Percentiles rank a stretch among this genome's conserved stretches.
These are phyloP conservation scores for Kuraishia hungarica DNA, from an alignment of 805 yeast species.

Conservation along the genomic window DNA sequence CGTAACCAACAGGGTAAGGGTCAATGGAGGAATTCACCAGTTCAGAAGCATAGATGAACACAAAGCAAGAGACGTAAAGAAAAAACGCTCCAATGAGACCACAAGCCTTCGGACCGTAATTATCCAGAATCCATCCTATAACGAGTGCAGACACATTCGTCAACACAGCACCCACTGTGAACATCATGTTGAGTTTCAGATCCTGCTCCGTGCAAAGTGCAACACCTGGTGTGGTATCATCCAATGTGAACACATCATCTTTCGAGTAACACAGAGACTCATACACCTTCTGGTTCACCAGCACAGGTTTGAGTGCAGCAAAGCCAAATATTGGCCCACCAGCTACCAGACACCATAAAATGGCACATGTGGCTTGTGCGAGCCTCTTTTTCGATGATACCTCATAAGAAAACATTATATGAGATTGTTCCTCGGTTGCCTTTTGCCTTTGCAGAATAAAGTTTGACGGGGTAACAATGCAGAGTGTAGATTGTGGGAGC, in stretches of 20 bases:
- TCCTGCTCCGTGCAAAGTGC: slow-evolving; percentile 46
- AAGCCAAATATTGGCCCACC: slow-evolving; percentile 95
- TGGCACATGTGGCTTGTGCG: slow-evolving; percentile 63
- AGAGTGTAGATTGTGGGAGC: no score
- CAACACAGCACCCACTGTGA: slow-evolving; percentile 47
- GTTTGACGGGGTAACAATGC: background rate
- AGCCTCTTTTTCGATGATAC: slow-evolving; percentile 21
- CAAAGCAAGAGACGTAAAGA: slow-evolving; percentile 34
- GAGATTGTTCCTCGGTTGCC: background rate
- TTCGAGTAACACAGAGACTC: slow-evolving; percentile 42
- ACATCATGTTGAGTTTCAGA: slow-evolving; percentile 47
- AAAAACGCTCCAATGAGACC: slow-evolving; percentile 43
- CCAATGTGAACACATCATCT: background rate
- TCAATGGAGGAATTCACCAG: slow-evolving; percentile 25
- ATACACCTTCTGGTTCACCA: slow-evolving; percentile 73
- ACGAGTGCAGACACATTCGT: slow-evolving; percentile 46
- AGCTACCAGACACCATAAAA: slow-evolving; percentile 79
- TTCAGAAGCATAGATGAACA: slow-evolving; percentile 31
- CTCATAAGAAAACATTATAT: slow-evolving; percentile 2
- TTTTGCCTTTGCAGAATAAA: background rate
- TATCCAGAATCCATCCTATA: slow-evolving; percentile 41
- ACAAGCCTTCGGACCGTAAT: slow-evolving; percentile 43
- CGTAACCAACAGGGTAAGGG: slow-evolving; percentile 44
- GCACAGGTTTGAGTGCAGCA: slow-evolving; percentile 85
- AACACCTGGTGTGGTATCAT: slow-evolving; percentile 14